These are phyloP conservation scores for Tolypocladium album DNA, from an alignment of 2,329 filamentous ascomycete genomes.

Conservation along the genomic window DNA sequence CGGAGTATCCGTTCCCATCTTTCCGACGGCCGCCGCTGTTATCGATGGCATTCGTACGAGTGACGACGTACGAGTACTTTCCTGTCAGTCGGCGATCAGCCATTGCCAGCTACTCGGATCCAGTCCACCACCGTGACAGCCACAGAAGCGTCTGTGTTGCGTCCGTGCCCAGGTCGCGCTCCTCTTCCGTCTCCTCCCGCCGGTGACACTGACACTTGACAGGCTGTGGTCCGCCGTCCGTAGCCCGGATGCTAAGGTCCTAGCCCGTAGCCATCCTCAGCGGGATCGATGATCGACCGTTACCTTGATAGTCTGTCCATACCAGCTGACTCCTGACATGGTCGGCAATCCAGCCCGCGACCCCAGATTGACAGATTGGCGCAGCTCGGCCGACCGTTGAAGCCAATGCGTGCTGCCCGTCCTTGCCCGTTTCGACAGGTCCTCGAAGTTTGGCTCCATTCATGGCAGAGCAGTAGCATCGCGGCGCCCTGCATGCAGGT, in stretches of 20 bases:
- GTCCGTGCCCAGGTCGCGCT: background rate
- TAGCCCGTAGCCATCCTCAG: background rate
- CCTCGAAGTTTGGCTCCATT: background rate
- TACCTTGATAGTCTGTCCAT: background rate
- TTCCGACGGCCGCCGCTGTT: background rate
- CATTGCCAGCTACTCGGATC: background rate
- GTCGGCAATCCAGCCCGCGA: background rate
- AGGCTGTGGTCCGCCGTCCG: background rate
- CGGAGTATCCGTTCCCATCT: background rate
- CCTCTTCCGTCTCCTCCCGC: background rate
- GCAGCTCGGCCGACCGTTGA: background rate
- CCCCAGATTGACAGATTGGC: background rate
- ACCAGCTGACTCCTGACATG: background rate
- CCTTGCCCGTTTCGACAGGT: background rate
- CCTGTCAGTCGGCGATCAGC: too few relatives aligned
- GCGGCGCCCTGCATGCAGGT: background rate
- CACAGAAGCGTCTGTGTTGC: background rate
- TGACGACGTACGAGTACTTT: background rate
- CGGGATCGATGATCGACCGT: background rate
- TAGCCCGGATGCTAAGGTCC: background rate
- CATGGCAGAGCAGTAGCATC: background rate
- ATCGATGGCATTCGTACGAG: background rate
- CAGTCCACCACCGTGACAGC: background rate
- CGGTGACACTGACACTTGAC: background rate
- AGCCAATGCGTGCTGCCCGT: background rate